Conservation (phyloP, 2,329 filamentous ascomycete genomes). For the Calcarisporium arbuscula region DNA sequence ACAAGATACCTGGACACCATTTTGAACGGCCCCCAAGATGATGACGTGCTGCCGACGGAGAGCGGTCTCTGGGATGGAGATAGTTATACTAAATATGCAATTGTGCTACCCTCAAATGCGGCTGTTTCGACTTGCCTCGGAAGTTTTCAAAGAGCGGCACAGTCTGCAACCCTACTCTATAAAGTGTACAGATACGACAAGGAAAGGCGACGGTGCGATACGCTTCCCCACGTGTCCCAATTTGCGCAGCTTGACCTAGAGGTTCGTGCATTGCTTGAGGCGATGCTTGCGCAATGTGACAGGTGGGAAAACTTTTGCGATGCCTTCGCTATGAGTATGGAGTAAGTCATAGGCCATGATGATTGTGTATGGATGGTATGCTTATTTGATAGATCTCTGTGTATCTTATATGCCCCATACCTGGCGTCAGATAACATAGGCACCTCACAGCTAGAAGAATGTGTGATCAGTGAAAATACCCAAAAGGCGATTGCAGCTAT, state of each 20-base stretch:
- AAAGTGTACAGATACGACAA: not conserved
- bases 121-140: not conserved
- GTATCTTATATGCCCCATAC: no score
- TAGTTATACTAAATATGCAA: not conserved
- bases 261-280: not conserved
- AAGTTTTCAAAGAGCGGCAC: not conserved
- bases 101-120: not conserved
- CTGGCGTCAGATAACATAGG: no score
- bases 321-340: not conserved
- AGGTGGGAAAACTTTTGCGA: constrained; percentile 1
- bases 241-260: not conserved
- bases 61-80: not conserved
- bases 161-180: not conserved
- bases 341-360: not conserved
- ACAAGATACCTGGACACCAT: no score
- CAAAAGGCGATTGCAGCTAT: not conserved
- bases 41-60: not conserved
- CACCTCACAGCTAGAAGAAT: no score
- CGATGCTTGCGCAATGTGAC: not conserved
- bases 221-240: not conserved
- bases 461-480: no score
- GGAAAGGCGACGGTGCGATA: not conserved
- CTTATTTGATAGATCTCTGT: no score
- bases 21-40: no score
- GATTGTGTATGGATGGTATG: no score